phyloP scores from a whole-genome alignment of 805 yeast species.

The Candida nonsorbophila region DNA sequence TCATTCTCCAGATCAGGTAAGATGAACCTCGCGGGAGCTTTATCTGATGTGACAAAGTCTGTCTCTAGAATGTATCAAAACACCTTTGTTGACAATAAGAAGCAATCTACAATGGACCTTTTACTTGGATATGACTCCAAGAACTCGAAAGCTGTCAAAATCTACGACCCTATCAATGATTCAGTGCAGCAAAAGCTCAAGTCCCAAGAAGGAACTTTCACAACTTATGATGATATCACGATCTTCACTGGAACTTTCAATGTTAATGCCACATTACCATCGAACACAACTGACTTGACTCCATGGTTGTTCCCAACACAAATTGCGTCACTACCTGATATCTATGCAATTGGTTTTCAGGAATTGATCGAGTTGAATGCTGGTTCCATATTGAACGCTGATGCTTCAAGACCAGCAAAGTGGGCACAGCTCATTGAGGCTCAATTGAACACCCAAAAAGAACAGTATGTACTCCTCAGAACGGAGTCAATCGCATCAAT shows the following conservation, averaged over 20 bases:
- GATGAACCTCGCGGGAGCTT: slow-evolving; percentile 93
- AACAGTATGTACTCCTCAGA: slow-evolving; percentile 56
- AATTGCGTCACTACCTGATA: slow-evolving; percentile 52
- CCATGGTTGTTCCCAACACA: slow-evolving; percentile 79
- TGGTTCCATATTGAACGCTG: slow-evolving; percentile 82
- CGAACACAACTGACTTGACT: slow-evolving; percentile 49
- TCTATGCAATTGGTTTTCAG: slow-evolving; percentile 87
- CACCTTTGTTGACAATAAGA: slow-evolving; percentile 87
- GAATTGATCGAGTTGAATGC: slow-evolving; percentile 93
- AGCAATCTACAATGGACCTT: slow-evolving; percentile 85
- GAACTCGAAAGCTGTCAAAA: slow-evolving; percentile 61
- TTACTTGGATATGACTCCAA: slow-evolving; percentile 72
- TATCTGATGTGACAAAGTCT: slow-evolving; percentile 95
- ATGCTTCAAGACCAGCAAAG: slow-evolving; percentile 64
- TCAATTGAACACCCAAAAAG: slow-evolving; percentile 48
- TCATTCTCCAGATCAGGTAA: slow-evolving; percentile 93
- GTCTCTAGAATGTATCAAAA: slow-evolving; percentile 93
- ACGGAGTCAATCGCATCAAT: slow-evolving; percentile 75
- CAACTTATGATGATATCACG: slow-evolving; percentile 53
- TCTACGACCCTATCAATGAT: slow-evolving; percentile 87
- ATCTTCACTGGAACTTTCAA: slow-evolving; percentile 84
- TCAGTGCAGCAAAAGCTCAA: slow-evolving; percentile 65
- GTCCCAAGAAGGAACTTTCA: slow-evolving; percentile 46
- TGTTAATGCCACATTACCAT: slow-evolving; percentile 62
- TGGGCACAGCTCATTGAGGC: slow-evolving; percentile 72